Conservation (phyloP, 345 rosid species). For the Pistacia integerrima region DNA sequence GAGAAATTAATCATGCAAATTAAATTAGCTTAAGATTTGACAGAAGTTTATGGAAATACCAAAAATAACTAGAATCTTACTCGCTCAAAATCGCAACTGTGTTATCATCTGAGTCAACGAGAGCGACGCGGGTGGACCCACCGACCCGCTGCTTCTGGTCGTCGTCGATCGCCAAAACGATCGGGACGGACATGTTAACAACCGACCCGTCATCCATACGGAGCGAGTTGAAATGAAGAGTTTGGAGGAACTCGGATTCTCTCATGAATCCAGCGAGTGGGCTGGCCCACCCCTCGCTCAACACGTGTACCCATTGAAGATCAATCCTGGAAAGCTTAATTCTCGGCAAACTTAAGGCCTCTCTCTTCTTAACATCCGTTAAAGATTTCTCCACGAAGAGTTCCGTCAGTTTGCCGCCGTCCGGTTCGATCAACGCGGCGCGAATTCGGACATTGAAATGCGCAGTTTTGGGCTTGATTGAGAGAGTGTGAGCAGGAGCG, state of each 20-base stretch:
- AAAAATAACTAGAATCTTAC: conserved; percentile 45
- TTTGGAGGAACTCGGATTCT: conserved; percentile 99
- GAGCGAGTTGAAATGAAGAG: conserved; percentile 98
- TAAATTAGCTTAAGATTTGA: not conserved
- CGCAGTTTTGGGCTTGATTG: conserved; percentile 26
- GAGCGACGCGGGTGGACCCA: conserved; percentile 71
- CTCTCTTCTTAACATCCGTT: conserved; percentile 54
- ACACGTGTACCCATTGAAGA: conserved; percentile 90
- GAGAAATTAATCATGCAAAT: not conserved
- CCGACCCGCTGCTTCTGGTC: conserved; percentile 65
- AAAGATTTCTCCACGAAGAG: conserved; percentile 61
- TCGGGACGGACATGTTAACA: conserved; percentile 97
- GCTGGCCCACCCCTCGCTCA: conserved; percentile 99
- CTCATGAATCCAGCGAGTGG: conserved; percentile 97
- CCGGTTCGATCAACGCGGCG: conserved; percentile 77
- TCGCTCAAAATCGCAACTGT: conserved; percentile 76
- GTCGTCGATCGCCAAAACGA: conserved; percentile 85
- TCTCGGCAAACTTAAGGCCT: conserved; percentile 61
- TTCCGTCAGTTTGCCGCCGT: conserved; percentile 82
- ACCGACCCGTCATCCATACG: conserved; percentile 89
- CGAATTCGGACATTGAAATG: conserved; percentile 29
- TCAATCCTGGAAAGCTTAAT: conserved; percentile 76
- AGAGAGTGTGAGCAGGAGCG: conserved; percentile 35
- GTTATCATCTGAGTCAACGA: conserved; percentile 63
- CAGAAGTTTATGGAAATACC: not conserved